Base-by-base conservation (phyloP, 2,329 filamentous ascomycete genomes). In the Fusarium transvaalense region DNA sequence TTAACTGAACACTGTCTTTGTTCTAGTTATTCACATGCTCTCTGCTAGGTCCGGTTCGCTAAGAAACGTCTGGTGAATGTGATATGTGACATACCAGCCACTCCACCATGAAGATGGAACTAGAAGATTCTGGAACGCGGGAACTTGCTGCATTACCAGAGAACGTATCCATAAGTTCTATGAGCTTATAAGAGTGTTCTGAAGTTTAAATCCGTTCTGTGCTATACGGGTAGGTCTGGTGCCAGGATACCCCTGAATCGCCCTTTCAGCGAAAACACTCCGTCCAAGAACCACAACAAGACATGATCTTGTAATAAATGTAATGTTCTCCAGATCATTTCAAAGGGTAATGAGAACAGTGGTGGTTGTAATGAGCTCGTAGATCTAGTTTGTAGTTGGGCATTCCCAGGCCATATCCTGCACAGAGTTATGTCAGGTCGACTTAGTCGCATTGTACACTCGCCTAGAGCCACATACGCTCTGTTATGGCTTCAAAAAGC, bases 51-150 rank as follows among this genome's bases (percentile, higher is more conserved):
- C 10, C 25, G 8, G 2, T 15, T 29, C 35, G 45, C 53, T n/a
- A 47, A 17, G 32, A 27, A 21, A 31, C 7, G 34, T 10, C 27
- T 32, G 7, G 17, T 6, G 10, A 59, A 64, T 58, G 23, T 53
- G 53, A 53, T 65, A 53, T 34, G 23, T 65, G 32, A 60, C 53
- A 53, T 29, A 27, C 23, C 23, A 41, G 41, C 17, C 10, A 14
- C 35, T 12, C 25, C 7, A 9, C 15, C 19, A 38, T 46, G 23
- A 41, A 3, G 23, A 25, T 12, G 31, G 15, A n/a, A 25, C 21
- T 41, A 27, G 10, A 12, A n/a, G 12, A 32, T 46, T 32, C 3
- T 3, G 17, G 41, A 15, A 10, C 34, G 10, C 4, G 19, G 13
- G 15, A 19, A 38, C 25, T 14, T 39, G 8, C 13, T 39, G 15